phyloP scores from a whole-genome alignment of 2,329 filamentous ascomycete species.

The Verticillium zaregamsianum region DNA sequence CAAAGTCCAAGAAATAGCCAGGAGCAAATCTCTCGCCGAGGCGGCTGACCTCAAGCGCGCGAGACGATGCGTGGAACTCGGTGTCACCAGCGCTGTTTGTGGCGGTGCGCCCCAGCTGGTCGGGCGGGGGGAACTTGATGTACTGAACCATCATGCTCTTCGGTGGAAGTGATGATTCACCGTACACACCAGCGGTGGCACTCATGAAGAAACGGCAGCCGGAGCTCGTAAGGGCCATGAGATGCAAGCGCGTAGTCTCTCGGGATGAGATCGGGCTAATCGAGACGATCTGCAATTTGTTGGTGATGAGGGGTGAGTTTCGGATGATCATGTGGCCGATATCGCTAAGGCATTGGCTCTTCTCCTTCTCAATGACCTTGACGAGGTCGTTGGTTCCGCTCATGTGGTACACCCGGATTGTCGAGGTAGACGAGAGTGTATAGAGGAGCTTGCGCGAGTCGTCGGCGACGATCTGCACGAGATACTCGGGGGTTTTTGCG shows the following conservation, averaged over 20 bases:
- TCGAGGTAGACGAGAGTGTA: slow-evolving; percentile 81
- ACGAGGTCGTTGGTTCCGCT: slow-evolving; percentile 58
- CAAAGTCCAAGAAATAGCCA: slow-evolving; percentile 87
- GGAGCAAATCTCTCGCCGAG: slow-evolving; percentile 67
- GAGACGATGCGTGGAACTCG: slow-evolving; percentile 43
- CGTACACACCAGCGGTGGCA: slow-evolving; percentile 72
- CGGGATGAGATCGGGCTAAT: slow-evolving; percentile 78
- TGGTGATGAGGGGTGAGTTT: slow-evolving; percentile 61
- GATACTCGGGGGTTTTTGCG: slow-evolving; percentile 53
- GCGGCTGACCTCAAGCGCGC: slow-evolving; percentile 43
- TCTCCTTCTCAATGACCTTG: slow-evolving; percentile 63
- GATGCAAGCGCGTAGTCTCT: slow-evolving; percentile 77
- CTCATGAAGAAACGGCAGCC: slow-evolving; percentile 91
- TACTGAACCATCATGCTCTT: slow-evolving; percentile 98
- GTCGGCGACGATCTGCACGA: slow-evolving; percentile 80
- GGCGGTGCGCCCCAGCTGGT: slow-evolving; percentile 25
- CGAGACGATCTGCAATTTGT: slow-evolving; percentile 70
- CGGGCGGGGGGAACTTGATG: slow-evolving; percentile 82
- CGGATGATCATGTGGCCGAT: slow-evolving; percentile 82
- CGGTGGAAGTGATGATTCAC: slow-evolving; percentile 61
- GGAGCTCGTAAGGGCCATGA: slow-evolving; percentile 86
- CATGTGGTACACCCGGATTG: slow-evolving; percentile 89
- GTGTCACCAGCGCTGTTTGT: slow-evolving; percentile 25
- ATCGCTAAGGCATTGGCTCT: slow-evolving; percentile 58
- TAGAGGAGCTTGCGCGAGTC: slow-evolving; percentile 86